phyloP scores from a whole-genome alignment of 2,329 filamentous ascomycete species.

The Fusarium metavorans region DNA sequence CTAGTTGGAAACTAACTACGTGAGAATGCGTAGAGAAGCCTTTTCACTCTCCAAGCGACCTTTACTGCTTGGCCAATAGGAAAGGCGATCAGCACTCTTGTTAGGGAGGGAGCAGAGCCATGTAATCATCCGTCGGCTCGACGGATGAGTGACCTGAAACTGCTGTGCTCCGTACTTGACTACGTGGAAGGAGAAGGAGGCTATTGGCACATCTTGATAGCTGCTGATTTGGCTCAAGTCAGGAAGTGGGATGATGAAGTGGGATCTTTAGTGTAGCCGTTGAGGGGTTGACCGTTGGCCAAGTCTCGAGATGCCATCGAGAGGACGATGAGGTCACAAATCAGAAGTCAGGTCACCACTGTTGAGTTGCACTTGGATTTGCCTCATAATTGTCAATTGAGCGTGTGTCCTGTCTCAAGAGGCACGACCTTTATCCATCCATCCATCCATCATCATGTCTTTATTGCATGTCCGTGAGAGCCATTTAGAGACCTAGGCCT shows the following conservation, averaged over 20 bases:
- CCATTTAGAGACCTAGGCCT: no score
- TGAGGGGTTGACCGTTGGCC: no score
- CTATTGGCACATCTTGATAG: background rate
- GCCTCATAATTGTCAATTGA: slow-evolving; percentile 1
- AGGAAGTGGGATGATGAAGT: background rate
- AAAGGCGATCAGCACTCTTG: background rate
- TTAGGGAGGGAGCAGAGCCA: fast-evolving
- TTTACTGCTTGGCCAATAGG: background rate
- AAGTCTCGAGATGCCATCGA: background rate
- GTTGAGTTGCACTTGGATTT: background rate
- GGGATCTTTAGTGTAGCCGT: no score
- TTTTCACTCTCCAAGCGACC: background rate
- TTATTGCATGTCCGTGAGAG: background rate
- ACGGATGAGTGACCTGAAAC: background rate
- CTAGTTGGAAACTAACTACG: background rate
- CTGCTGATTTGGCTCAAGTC: background rate
- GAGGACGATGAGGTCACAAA: background rate
- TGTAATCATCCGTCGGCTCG: background rate
- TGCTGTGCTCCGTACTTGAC: background rate
- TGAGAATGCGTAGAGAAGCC: background rate
- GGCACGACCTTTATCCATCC: background rate
- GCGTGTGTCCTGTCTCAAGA: background rate
- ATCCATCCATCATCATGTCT: no score
- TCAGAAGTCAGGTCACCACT: background rate
- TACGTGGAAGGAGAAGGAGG: background rate